A percentile compares a stretch with the other conserved stretches of the same genome.
Evolutionary conservation across 75 land plant species (phyloP).

Genomic region (Pinus tabuliformis): DNA sequence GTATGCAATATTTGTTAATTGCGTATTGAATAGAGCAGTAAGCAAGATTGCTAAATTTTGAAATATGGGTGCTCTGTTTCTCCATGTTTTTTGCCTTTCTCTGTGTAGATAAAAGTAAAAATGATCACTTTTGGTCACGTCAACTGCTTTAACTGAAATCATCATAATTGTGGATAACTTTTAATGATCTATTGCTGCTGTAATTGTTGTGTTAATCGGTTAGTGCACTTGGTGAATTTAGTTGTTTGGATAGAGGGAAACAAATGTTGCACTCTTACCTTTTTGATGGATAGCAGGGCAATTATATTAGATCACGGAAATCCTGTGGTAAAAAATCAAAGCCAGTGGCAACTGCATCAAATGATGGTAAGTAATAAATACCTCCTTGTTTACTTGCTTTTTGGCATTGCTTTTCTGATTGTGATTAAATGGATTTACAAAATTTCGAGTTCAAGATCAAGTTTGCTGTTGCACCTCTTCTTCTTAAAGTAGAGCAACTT

Average conservation of each 20-base stretch:
- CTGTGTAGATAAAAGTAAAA: background rate
- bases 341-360: constrained; percentile 44
- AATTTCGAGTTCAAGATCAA: background rate
- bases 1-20: background rate
- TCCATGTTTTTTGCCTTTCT: background rate
- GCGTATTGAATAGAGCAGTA: background rate
- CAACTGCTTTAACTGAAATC: background rate
- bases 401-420: background rate
- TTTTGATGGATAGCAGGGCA: constrained; percentile 42
- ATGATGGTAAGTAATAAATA: constrained; percentile 49
- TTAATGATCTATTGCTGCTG: background rate
- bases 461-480: background rate
- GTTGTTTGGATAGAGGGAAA: background rate
- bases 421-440: background rate
- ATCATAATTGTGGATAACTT: background rate
- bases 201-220: background rate
- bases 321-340: constrained; percentile 70
- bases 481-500: background rate
- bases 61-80: background rate
- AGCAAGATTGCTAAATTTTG: background rate
- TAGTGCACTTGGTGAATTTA: background rate
- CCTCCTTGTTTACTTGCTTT: background rate
- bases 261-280: background rate
- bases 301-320: constrained; percentile 72
- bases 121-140: constrained; percentile 5